Conservation (phyloP, 495 filamentous ascomycete species). For the Neurospora sp. region DNA sequence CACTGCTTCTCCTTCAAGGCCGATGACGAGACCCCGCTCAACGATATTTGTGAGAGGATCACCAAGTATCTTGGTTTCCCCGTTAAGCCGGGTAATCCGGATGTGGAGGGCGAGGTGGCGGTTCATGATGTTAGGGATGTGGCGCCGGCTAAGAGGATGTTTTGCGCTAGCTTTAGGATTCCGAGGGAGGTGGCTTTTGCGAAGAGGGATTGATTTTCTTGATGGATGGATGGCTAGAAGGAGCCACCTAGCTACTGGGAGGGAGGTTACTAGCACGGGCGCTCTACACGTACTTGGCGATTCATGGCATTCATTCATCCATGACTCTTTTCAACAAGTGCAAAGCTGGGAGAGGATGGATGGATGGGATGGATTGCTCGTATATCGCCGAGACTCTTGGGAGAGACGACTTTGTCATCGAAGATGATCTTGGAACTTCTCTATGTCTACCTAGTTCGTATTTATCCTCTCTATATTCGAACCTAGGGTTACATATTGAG, state of each 20-base stretch:
- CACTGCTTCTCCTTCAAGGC: slow-evolving; percentile 79
- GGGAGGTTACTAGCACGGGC: not conserved
- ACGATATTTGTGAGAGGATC: slow-evolving; percentile 62
- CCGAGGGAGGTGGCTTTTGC: slow-evolving; percentile 74
- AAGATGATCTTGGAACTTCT: not conserved
- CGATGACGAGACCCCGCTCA: slow-evolving; percentile 46
- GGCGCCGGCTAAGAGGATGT: slow-evolving; percentile 90
- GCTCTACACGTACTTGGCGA: not conserved
- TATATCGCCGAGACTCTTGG: not conserved
- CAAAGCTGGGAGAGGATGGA: not conserved
- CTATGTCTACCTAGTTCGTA: not conserved
- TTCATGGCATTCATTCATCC: not conserved
- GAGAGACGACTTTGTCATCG: not conserved
- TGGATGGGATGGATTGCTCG: not conserved
- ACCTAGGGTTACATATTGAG: not conserved
- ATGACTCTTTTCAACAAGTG: not conserved
- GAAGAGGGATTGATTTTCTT: slow-evolving; percentile 7
- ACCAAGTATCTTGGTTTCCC: slow-evolving; percentile 47
- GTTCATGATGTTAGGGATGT: slow-evolving; percentile 79
- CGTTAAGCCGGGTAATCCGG: slow-evolving; percentile 48
- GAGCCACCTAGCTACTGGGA: not conserved
- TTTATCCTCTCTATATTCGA: not conserved
- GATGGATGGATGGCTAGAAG: not conserved
- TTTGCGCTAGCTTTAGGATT: slow-evolving; percentile 83
- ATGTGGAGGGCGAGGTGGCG: slow-evolving; percentile 46